phyloP scores from a whole-genome alignment of 805 yeast genomes.

The Candida bentonensis region DNA sequence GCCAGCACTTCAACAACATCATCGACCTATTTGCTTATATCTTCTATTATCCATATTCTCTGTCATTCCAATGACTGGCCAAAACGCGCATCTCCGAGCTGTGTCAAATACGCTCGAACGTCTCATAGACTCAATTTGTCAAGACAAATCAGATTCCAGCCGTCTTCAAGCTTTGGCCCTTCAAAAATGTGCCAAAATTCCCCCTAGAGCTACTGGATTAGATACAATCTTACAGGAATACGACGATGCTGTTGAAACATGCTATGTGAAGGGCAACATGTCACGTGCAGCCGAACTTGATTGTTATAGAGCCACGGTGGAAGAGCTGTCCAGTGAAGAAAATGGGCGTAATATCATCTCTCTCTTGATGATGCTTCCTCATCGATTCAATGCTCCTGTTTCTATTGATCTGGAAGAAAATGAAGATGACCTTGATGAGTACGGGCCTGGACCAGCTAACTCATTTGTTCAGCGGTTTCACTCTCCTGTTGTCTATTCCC shows the following conservation, averaged over 20 bases:
- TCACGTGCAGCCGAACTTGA: background rate
- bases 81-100: no score
- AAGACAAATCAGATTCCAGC: no score
- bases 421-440: background rate
- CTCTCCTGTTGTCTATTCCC: background rate
- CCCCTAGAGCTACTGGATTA: background rate
- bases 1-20: no score
- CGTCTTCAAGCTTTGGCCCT: no score
- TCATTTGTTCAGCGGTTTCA: background rate
- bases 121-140: no score
- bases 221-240: background rate
- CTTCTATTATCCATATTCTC: no score
- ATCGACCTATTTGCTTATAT: no score
- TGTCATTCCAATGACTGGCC: no score
- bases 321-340: background rate
- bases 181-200: background rate
- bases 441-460: no score
- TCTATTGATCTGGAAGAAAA: background rate
- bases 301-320: background rate
- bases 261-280: background rate
- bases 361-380: background rate
- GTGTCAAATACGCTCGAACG: no score
- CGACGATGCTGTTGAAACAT: background rate
- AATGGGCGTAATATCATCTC: background rate
- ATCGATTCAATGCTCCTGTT: no score